Evolutionary conservation across 2,329 filamentous ascomycete genomes (phyloP), one percentile per base, ranked within the genome.

Genomic region (Fusarium anguioides): DNA sequence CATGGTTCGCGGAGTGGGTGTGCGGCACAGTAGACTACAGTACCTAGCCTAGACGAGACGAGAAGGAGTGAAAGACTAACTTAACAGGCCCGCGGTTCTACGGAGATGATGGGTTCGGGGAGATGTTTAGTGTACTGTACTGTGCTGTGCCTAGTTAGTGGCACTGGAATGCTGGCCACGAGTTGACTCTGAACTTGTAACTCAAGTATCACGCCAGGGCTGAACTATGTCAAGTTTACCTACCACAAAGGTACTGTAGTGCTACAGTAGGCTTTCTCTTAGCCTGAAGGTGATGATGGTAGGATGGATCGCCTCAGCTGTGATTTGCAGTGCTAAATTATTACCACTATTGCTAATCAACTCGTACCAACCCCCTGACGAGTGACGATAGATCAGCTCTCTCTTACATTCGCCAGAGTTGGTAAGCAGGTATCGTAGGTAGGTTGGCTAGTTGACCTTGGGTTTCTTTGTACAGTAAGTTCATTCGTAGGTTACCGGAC

Each of bases 51-150:
- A n/a, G n/a, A n/a, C n/a, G n/a, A n/a, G n/a, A n/a, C n/a, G n/a
- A n/a, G n/a, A n/a, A n/a, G n/a, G n/a, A 8, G 9, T 26, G 18
- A 23, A 15, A 40, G 26, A 14, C 20, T 59, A 46, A 41, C 10
- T 10, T 12, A 11, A 21, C 33, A 60, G 56, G 50, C 33, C 55
- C 51, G 49, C 55, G 57, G 51, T 58, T 46, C 21, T 50, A 64
- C 48, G 59, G 52, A 51, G 21, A 55, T 37, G 56, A 61, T 72
- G 70, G 68, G 70, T 72, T 72, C 66, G 70, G 70, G 63, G 68
- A 72, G 67, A 67, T n/a, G 40, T 24, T n/a, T n/a, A n/a, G n/a
- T n/a, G n/a, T n/a, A n/a, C n/a, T n/a, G n/a, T n/a, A n/a, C n/a
- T n/a, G n/a, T n/a, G n/a, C n/a, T n/a, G n/a, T n/a, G n/a, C n/a